phyloP scores from a whole-genome alignment of 192 early-diverging fungal genomes.

The Umbelopsis sp. region DNA sequence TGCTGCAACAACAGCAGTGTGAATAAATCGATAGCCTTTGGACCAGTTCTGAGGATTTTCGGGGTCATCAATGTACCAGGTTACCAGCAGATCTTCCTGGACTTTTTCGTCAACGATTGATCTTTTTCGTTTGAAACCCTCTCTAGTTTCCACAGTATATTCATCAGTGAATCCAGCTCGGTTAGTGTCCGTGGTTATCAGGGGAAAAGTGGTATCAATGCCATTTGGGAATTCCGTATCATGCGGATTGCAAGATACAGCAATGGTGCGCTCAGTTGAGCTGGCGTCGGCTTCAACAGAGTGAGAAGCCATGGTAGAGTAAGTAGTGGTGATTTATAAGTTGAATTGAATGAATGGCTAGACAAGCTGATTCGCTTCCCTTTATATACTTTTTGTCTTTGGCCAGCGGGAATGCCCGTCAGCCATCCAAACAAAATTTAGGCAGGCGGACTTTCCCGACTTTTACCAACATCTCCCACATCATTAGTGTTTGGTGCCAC shows the following conservation, averaged over 20 bases:
- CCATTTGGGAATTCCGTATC: slow-evolving; percentile 15
- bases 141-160: slow-evolving; percentile 14
- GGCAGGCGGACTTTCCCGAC: too few relatives aligned
- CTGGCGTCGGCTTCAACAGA: background rate
- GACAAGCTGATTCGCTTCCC: background rate
- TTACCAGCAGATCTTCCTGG: slow-evolving; percentile 23
- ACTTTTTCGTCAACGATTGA: slow-evolving; percentile 14
- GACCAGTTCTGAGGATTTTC: slow-evolving; percentile 36
- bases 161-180: slow-evolving; percentile 8
- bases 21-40: slow-evolving; percentile 22
- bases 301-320: background rate
- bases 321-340: background rate
- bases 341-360: too few relatives aligned
- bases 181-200: slow-evolving; percentile 2
- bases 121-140: slow-evolving; percentile 3
- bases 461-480: too few relatives aligned
- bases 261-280: background rate
- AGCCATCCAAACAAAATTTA: too few relatives aligned
- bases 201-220: slow-evolving; percentile 5
- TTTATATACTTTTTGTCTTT: too few relatives aligned
- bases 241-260: background rate
- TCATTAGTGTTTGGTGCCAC: too few relatives aligned
- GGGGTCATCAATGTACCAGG: slow-evolving; percentile 32
- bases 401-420: too few relatives aligned
- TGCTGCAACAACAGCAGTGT: slow-evolving; percentile 25